Base-by-base conservation (phyloP, 2,329 filamentous ascomycete genomes). In the Penicillium brevicompactum region DNA sequence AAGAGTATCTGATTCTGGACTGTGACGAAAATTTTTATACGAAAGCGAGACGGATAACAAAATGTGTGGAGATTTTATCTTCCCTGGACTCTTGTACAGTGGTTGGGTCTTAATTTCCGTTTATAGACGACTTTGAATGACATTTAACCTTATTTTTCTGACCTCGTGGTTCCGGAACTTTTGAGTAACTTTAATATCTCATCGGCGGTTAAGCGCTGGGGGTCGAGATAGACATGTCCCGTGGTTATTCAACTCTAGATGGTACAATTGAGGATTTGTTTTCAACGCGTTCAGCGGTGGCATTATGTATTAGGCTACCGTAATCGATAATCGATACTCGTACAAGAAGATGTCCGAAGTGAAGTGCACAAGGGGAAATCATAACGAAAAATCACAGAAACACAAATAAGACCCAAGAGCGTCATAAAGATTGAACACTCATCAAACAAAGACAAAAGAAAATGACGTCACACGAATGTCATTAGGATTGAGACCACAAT, bases 271-370 rank as follows among this genome's bases (percentile, higher is more conserved):
- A 27, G 24, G 8, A 18, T 18, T 27, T 27, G 1, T 4, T 7
- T 37, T 51, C n/a, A 52, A 55, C 49, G 49, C 49, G 38, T 51
- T 56, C 49, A 62, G 53, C 41, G 54, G 57, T 59, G 47, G 55
- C 61, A 60, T 56, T 59, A 57, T 65, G 47, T 63, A 64, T 65
- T 63, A 65, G 43, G 55, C 62, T 62, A 63, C 60, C 62, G 48
- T 47, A 49, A 54, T 21, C 31, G 48, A 54, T 63, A 64, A 51
- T 63, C 49, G 49, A 54, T 63, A 64, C 53, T 63, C 49, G 49
- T 63, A 63, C 58, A 61, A 46, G 38, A 46, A 56, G 42, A 51
- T n/a, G 22, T 55, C 46, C 49, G 45, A 22, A 54, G 46, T 60
- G 45, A 22, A 54, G 46, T 61, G 47, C 61, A 58, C 44, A 52